A percentile compares a stretch with the other conserved stretches of the same genome.
Evolutionary conservation across 2,329 filamentous ascomycete species (phyloP).

Genomic region (Lasiodiplodia citricola): DNA sequence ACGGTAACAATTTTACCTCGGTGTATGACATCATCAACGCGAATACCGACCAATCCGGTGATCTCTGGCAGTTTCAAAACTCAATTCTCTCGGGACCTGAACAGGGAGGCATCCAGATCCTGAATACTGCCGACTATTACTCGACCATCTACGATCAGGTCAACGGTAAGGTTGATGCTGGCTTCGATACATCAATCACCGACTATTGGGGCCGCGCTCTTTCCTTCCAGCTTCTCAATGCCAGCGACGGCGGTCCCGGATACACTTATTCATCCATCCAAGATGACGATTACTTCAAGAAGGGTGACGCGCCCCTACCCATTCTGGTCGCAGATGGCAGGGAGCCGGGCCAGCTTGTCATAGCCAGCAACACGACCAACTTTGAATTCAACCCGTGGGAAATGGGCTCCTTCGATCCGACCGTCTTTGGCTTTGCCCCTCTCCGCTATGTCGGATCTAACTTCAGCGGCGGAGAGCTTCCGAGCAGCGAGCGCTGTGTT

Average conservation of each 20-base stretch:
- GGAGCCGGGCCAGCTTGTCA: slow-evolving; percentile 63
- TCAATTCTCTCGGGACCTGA: slow-evolving; percentile 65
- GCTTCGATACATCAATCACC: slow-evolving; percentile 73
- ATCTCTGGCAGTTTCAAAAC: slow-evolving; percentile 68
- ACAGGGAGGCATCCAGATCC: slow-evolving; percentile 55
- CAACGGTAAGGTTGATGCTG: slow-evolving; percentile 64
- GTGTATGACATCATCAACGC: slow-evolving; percentile 62
- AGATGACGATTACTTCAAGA: slow-evolving; percentile 64
- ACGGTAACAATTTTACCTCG: slow-evolving; percentile 77
- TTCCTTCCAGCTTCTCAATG: slow-evolving; percentile 85
- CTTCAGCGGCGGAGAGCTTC: slow-evolving; percentile 67
- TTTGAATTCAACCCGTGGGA: slow-evolving; percentile 82
- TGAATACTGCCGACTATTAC: slow-evolving; percentile 68
- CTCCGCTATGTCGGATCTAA: slow-evolving; percentile 74
- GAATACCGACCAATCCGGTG: slow-evolving; percentile 45
- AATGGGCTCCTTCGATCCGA: slow-evolving; percentile 77
- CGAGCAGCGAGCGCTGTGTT: slow-evolving; percentile 66
- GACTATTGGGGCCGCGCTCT: slow-evolving; percentile 88
- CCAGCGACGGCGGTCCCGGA: slow-evolving; percentile 71
- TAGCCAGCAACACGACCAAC: slow-evolving; percentile 75
- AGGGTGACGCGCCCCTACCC: slow-evolving; percentile 71
- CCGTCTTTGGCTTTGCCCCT: slow-evolving; percentile 72
- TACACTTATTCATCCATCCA: slow-evolving; percentile 86
- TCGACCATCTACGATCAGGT: slow-evolving; percentile 64
- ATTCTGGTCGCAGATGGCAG: slow-evolving; percentile 74